phyloP scores from a whole-genome alignment of 2,329 filamentous ascomycete species.

The Colletotrichum sp. region DNA sequence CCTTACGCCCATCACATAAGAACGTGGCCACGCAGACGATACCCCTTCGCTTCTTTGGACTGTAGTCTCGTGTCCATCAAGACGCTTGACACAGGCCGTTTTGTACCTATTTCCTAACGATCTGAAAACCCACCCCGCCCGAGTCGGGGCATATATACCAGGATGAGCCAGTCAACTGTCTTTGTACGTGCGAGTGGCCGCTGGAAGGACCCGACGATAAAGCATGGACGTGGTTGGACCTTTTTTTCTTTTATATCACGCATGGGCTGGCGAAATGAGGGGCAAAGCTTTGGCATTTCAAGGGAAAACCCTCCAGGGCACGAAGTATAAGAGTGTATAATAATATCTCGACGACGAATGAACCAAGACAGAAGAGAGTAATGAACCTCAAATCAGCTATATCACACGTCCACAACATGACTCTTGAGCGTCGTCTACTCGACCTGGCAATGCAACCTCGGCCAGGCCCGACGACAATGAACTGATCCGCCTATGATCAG shows the following conservation, averaged over 20 bases:
- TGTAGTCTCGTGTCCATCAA: background rate
- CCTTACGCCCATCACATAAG: slow-evolving; percentile 71
- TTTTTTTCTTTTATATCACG: slow-evolving; percentile 1
- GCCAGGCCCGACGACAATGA: background rate
- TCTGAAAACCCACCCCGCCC: background rate
- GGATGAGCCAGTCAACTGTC: background rate
- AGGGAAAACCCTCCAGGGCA: background rate
- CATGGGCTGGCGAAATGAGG: slow-evolving; percentile 18
- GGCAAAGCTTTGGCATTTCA: slow-evolving; percentile 9
- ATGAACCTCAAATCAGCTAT: background rate
- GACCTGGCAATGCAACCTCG: background rate
- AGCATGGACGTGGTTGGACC: slow-evolving; percentile 1
- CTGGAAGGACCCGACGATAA: slow-evolving; percentile 22
- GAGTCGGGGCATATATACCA: slow-evolving; percentile 2
- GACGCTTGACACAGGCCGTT: background rate
- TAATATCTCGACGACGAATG: slow-evolving; percentile 19
- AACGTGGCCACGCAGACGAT: slow-evolving; percentile 23
- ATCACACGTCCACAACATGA: background rate
- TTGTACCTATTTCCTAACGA: slow-evolving; percentile 11
- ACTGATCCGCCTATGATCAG: background rate
- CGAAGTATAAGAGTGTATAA: slow-evolving; percentile 17
- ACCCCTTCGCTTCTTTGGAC: slow-evolving; percentile 9
- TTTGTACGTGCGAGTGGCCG: slow-evolving; percentile 16
- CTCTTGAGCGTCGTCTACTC: background rate
- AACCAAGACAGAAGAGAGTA: slow-evolving; percentile 1